Evolutionary conservation across 2,329 filamentous ascomycete species (phyloP), one percentile per base, ranked within the genome.

Genomic region (Aureobasidium namibiae): DNA sequence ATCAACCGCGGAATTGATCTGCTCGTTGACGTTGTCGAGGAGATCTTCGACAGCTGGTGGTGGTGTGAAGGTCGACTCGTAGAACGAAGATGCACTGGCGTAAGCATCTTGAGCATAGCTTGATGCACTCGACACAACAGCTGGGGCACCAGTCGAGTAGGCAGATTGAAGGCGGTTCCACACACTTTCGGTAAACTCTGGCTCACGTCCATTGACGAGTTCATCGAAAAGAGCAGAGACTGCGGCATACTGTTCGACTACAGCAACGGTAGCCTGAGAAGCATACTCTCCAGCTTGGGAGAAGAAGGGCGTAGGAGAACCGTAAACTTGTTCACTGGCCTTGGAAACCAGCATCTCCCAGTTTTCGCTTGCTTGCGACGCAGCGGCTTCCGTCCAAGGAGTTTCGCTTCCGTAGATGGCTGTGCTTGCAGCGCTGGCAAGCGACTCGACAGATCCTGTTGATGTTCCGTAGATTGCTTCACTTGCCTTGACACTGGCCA

Each of bases 141-240:
- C 83, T 0, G 83, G 78, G 1, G 81, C 74, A 1, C 84, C 87
- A 0, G 85, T 89, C 24, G 84, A 82, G 67, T 92, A 94, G 0
- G 84, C 88, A 3, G 82, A 85, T 59, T 83, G 82, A 13, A 95
- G 79, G 54, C 87, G 82, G 56, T 78, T 83, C 73, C 90, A 84
- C 3, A 92, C 87, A 61, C 88, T 91, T 67, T 95, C 88, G 0
- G 87, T 91, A 67, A 90, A 95, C 14, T 85, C 84, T 0, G 89
- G 86, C 69, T 95, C 90, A 70, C 87, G 90, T 56, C 88, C 90
- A 41, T 80, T 74, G 14, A 95, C 78, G 1, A 95, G 77, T 71
- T 95, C 90, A 1, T 87, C 88, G 14, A 95, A 80, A 1, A 94
- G 80, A 13, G 81, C 82, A 68, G 86, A 84, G 5, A 95, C 80